Base-by-base conservation (phyloP, 345 rosid genomes). In the Syzygium grande region DNA sequence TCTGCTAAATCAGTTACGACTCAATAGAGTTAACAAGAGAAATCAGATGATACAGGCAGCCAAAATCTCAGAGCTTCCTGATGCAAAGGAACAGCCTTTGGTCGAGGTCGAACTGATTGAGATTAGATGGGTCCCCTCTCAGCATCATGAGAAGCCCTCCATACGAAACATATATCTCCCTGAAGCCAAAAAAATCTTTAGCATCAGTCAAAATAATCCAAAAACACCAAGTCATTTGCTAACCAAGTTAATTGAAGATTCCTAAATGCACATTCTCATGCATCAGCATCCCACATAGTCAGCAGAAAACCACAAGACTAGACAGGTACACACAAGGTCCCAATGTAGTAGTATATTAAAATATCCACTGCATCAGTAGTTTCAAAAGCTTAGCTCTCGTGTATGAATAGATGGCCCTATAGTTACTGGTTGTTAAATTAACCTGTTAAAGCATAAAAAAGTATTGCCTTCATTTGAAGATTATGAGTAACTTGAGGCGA, bases 61-160 rank as follows among this genome's bases (percentile, higher is more conserved):
- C 10, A 38, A 73, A 34, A 73, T 73, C 80, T 86, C 79, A 84
- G 58, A 89, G 85, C 84, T 89, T 84, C 84, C 85, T 63, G 29
- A 88, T 92, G 86, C 95, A 96, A 38, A 95, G 97, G 89, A 97
- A 97, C 54, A 97, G 88, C 91, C 95, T 94, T 92, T 97, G 97
- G 87, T 97, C 99, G 30, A 94, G 97, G 91, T 97, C 97, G 5
- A 95, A 94, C 61, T 91, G 92, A 87, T 95, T 87, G 8, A 97
- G 91, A 80, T 96, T 92, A 83, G 95, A 92, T 3, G 97, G 95
- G 86, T 97, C 98, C 13, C 98, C 99, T 85, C 91, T 93, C 84
- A 97, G 93, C 93, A 94, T 73, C 99, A 96, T 97, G 29, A 97
- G 91, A 34, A 96, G 98, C 46, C 99, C 98, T 2, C 98, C 98